Evolutionary conservation across 163 green algal genomes (phyloP).

Genomic region (Scenedesmus sp.): DNA sequence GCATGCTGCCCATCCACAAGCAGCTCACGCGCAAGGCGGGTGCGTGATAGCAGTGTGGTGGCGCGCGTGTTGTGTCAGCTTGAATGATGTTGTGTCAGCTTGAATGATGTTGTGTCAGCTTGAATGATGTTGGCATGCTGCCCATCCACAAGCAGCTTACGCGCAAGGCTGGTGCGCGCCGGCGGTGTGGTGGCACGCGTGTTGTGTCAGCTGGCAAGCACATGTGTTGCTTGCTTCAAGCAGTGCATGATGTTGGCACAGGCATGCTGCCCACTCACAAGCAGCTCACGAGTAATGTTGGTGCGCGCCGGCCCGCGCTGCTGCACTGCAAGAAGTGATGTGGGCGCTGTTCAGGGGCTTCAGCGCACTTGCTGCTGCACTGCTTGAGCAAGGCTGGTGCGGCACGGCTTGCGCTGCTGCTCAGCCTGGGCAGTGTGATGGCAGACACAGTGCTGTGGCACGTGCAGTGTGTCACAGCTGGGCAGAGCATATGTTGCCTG

Average conservation of each 20-base stretch:
- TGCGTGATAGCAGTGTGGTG: constrained; percentile 15
- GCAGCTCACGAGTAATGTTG: constrained; percentile 62
- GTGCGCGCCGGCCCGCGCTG: constrained; percentile 24
- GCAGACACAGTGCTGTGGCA: neutral
- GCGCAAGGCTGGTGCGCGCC: constrained; percentile 48
- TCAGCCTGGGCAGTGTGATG: too few relatives aligned
- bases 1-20: constrained; percentile 77
- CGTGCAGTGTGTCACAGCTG: neutral
- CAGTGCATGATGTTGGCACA: constrained; percentile 50
- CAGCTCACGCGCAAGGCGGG: constrained; percentile 64
- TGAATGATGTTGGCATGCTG: constrained; percentile 65
- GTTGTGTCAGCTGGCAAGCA: neutral
- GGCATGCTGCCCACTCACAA: constrained; percentile 79
- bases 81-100: too few relatives aligned
- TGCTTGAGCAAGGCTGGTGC: too few relatives aligned
- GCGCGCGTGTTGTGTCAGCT: neutral
- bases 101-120: too few relatives aligned
- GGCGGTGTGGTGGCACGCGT: neutral
- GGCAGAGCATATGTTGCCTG: too few relatives aligned
- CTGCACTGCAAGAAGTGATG: too few relatives aligned
- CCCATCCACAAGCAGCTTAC: constrained; percentile 75
- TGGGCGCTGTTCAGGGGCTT: too few relatives aligned
- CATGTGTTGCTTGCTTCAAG: too few relatives aligned
- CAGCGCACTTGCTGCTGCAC: too few relatives aligned
- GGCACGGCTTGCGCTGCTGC: too few relatives aligned